These are phyloP conservation scores for Vitis riparia DNA, from an alignment of 164 flowering plant genomes.

Conservation along the genomic window DNA sequence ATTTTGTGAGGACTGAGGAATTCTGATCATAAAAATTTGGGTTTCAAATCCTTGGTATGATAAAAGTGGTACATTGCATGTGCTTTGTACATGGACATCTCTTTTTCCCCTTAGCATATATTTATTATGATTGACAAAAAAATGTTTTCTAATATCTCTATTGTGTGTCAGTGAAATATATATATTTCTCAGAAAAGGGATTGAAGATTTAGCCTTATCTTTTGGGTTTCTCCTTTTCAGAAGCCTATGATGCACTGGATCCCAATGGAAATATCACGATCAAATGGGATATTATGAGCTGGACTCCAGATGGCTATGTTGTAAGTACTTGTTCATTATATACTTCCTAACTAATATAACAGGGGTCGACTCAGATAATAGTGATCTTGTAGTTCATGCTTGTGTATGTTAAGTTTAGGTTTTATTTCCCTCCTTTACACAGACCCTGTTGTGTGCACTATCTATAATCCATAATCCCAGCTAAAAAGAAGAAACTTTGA, in stretches of 20 bases:
- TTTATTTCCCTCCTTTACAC: not conserved
- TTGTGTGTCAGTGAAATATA: not conserved
- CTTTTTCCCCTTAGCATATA: too few relatives aligned
- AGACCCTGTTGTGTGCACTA: not conserved
- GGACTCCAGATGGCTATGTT: constrained; percentile 65
- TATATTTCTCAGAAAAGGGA: not conserved
- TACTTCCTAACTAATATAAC: not conserved
- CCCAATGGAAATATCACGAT: constrained; percentile 58
- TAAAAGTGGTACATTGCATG: too few relatives aligned
- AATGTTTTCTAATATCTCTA: not conserved
- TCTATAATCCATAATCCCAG: not conserved
- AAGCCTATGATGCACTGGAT: constrained; percentile 54
- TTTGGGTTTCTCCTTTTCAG: constrained; percentile 22
- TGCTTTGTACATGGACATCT: too few relatives aligned
- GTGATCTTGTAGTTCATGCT: not conserved
- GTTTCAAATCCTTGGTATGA: too few relatives aligned
- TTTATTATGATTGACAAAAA: not conserved
- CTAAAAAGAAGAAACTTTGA: not conserved
- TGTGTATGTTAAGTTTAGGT: not conserved
- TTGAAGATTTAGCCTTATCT: not conserved
- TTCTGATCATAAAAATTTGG: too few relatives aligned
- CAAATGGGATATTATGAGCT: constrained; percentile 58
- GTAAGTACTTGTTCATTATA: constrained; percentile 28
- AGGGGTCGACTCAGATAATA: too few relatives aligned
- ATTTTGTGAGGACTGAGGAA: too few relatives aligned